Evolutionary conservation across 768 basidiomycete genomes (phyloP).

Genomic region (Termitomyces sp.): DNA sequence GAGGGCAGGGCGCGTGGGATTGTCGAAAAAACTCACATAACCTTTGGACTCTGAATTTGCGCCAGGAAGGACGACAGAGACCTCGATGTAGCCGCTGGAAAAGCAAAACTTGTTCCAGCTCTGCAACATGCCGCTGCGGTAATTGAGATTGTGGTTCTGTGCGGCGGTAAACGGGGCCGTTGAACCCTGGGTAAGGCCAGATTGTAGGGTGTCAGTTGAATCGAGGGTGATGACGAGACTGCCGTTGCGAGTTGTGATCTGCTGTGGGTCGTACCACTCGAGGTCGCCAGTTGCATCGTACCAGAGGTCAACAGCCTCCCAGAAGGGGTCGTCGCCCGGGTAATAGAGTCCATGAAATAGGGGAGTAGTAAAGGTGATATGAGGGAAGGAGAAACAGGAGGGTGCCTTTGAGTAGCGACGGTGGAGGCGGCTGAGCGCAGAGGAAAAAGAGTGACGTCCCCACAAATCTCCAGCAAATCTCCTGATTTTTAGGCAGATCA

Average conservation of each 20-base stretch:
- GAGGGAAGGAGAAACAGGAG: not conserved
- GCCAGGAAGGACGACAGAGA: constrained; percentile 54
- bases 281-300: constrained; percentile 65
- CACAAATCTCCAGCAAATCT: not conserved
- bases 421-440: no score
- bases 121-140: constrained; percentile 76
- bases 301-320: constrained; percentile 72
- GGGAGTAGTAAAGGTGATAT: not conserved
- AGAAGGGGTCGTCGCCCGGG: constrained; percentile 58
- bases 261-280: constrained; percentile 73
- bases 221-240: constrained; percentile 69
- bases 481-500: constrained; percentile 7
- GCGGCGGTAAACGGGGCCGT: constrained; percentile 41
- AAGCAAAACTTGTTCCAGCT: constrained; percentile 92
- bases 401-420: not conserved
- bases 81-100: constrained; percentile 75
- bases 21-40: constrained; percentile 36
- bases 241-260: constrained; percentile 64
- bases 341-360: not conserved
- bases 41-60: constrained; percentile 45
- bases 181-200: constrained; percentile 29
- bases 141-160: constrained; percentile 55
- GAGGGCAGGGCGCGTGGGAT: not conserved
- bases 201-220: constrained; percentile 23
- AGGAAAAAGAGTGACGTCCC: not conserved